These are phyloP conservation scores for Candida nanaspora DNA, from an alignment of 805 yeast species.

Conservation along the genomic window DNA sequence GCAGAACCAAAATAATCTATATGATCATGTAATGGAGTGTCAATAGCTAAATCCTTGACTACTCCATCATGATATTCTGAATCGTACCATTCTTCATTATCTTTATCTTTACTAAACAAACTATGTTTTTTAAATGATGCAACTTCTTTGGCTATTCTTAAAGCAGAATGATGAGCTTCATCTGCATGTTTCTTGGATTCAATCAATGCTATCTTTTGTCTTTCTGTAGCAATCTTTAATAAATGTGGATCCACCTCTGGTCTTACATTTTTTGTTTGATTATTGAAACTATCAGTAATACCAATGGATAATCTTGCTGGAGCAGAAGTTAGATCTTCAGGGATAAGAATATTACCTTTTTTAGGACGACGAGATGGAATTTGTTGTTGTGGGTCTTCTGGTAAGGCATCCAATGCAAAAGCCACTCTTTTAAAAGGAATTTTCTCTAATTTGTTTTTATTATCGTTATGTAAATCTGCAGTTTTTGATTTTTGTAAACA, in stretches of 20 bases:
- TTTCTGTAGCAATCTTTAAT: constrained; percentile 49
- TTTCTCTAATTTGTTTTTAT: constrained; percentile 14
- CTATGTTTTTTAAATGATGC: constrained; percentile 30
- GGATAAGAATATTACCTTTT: constrained; percentile 48
- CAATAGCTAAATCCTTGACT: constrained; percentile 40
- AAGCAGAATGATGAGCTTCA: constrained; percentile 70
- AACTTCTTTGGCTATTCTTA: constrained; percentile 63
- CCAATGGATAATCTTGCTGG: constrained; percentile 65
- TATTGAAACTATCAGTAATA: constrained; percentile 43
- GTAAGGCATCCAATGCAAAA: constrained; percentile 42
- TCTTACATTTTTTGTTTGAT: constrained; percentile 18
- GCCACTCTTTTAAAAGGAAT: constrained; percentile 38
- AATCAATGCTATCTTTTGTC: constrained; percentile 42
- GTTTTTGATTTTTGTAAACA: background rate
- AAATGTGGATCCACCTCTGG: constrained; percentile 37
- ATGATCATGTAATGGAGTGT: constrained; percentile 55
- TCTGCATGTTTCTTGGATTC: constrained; percentile 69
- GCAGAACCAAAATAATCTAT: constrained; percentile 25
- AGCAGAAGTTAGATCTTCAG: constrained; percentile 59
- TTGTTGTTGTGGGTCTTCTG: constrained; percentile 54
- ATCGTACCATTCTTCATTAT: constrained; percentile 19
- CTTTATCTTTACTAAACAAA: constrained; percentile 7
- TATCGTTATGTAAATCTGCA: background rate
- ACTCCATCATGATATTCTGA: constrained; percentile 12
- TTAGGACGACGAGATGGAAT: constrained; percentile 50